Conservation (phyloP, 225 moss, liverwort and hornwort species). For the Antitrichia curtipendula region DNA sequence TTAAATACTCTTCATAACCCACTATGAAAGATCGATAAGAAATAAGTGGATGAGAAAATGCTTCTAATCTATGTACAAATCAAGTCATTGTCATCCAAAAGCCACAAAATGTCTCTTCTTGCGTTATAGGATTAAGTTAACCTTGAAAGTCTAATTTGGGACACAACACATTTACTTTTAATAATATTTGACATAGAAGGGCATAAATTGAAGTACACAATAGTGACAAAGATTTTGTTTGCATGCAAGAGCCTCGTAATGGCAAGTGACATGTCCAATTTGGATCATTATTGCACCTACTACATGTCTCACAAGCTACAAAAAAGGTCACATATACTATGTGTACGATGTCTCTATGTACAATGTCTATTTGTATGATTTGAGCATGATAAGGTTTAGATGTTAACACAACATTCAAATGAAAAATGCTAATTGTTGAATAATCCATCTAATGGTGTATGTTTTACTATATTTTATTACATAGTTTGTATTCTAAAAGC, state of each 20-base stretch:
- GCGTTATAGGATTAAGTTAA: too few relatives aligned
- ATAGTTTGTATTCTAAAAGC: too few relatives aligned
- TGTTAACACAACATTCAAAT: background rate
- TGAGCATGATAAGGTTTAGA: background rate
- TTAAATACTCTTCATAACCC: too few relatives aligned
- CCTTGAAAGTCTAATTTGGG: too few relatives aligned
- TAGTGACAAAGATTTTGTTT: background rate
- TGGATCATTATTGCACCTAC: background rate
- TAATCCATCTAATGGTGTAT: background rate
- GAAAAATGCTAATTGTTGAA: background rate
- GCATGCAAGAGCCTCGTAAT: fast-evolving
- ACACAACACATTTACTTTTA: background rate
- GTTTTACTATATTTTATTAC: background rate
- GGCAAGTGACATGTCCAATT: background rate
- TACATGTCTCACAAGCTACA: background rate
- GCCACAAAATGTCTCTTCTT: too few relatives aligned
- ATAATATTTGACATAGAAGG: background rate
- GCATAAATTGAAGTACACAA: background rate
- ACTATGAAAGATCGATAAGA: too few relatives aligned
- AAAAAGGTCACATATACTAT: background rate
- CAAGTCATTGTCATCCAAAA: too few relatives aligned
- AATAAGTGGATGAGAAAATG: too few relatives aligned
- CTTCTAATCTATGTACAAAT: too few relatives aligned
- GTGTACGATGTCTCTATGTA: too few relatives aligned
- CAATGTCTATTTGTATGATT: background rate